Conservation (phyloP, 2,329 filamentous ascomycete species). For the Metarhizium humberi region DNA sequence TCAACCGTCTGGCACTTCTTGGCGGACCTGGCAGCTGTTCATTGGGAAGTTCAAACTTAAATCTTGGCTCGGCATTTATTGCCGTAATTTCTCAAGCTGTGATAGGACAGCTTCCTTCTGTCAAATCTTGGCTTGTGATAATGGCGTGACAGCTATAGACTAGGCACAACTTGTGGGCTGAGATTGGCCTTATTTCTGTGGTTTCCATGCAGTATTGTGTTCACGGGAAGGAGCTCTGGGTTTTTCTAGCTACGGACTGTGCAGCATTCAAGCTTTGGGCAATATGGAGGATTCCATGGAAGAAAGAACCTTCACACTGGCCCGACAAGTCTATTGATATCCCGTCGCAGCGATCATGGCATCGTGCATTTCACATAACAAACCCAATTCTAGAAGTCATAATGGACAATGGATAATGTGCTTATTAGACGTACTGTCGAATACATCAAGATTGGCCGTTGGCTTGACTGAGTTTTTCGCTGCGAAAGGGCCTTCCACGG, state of each 20-base stretch:
- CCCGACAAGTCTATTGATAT: not conserved
- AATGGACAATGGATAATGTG: not conserved
- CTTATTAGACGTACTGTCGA: not conserved
- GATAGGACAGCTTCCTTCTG: not conserved
- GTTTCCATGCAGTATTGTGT: not conserved
- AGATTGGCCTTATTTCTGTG: not conserved
- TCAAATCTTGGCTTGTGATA: not conserved
- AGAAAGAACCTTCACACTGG: not conserved
- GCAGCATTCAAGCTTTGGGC: not conserved
- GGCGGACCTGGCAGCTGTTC: not conserved
- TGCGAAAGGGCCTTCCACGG: slow-evolving; percentile 4
- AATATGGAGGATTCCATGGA: not conserved
- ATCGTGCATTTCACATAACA: not conserved
- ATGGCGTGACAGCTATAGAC: not conserved
- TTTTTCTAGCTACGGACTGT: not conserved
- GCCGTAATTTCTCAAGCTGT: not conserved
- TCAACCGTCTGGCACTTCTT: not conserved
- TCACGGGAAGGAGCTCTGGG: not conserved
- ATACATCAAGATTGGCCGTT: not conserved
- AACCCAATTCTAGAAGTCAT: not conserved
- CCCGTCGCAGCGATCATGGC: not conserved
- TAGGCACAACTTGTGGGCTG: not conserved
- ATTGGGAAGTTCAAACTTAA: not conserved
- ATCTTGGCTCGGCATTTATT: not conserved
- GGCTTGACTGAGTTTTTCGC: not conserved